Evolutionary conservation across 805 yeast genomes (phyloP), one percentile per base, ranked within the genome.

Genomic region (Candida corydali): DNA sequence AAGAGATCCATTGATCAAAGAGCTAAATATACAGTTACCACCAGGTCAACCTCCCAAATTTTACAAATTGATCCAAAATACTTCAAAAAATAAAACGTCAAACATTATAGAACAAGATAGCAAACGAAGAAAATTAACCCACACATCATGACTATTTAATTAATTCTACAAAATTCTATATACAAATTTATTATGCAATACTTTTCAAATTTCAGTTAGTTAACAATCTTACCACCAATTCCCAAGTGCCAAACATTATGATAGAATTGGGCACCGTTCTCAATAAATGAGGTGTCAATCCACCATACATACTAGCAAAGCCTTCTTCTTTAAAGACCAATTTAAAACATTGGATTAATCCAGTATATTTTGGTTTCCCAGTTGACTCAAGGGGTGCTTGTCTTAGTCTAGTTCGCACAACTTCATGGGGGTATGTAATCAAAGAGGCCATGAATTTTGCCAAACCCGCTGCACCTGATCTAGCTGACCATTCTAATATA

Each of bases 201-300:
- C n/a, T n/a, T n/a, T n/a, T n/a, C n/a, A n/a, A n/a, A n/a, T n/a
- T n/a, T n/a, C n/a, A n/a, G 20, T 20, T 20, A 20, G 48, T 51
- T 38, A 64, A 59, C 32, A 65, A 47, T 39, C 69, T 50, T 9
- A 67, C 73, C 17, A 67, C 66, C 24, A 93, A 58, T 56, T 93
- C 99, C 98, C 98, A 93, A 3, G 98, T 89, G 31, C 99, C 98
- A 68, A 93, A 93, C 98, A 93, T 93, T 49, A 93, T 91, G 56
- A 93, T 88, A 53, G 95, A 85, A 62, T 93, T 93, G 3, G 99
- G 99, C 36, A 93, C 98, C 0, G 98, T 93, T 61, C 98, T 78
- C 66, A 93, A 75, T 52, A 93, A 67, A 63, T 93, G 99, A 3
- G 99, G 97, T 1, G 99, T 93, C 51, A 93, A 70, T 1, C 99